Evolutionary conservation across 83 land plant genomes (phyloP).

Genomic region (Thuja plicata): DNA sequence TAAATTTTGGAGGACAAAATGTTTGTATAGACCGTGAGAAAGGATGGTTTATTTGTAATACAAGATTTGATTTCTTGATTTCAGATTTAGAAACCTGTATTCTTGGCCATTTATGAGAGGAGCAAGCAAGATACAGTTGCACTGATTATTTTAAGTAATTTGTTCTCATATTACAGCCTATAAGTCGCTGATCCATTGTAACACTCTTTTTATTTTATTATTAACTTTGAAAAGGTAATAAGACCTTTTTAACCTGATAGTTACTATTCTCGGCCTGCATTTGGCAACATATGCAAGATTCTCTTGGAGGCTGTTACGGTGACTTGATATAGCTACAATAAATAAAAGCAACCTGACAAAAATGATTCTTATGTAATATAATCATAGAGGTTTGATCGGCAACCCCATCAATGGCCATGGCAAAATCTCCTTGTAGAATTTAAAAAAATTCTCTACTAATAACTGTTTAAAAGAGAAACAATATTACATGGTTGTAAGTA

Average conservation of each 20-base stretch:
- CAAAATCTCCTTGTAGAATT: neutral
- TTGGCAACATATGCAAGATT: too few relatives aligned
- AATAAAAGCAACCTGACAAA: neutral
- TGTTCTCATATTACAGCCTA: neutral
- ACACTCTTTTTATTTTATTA: too few relatives aligned
- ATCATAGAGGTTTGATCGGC: neutral
- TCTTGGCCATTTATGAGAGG: neutral
- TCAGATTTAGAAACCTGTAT: neutral
- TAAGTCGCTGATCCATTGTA: neutral
- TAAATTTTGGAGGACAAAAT: neutral
- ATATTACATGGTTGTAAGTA: too few relatives aligned
- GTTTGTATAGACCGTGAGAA: slow-evolving; percentile 11
- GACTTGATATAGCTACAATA: neutral
- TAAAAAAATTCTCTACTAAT: too few relatives aligned
- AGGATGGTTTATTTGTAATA: slow-evolving; percentile 4
- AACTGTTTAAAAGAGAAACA: too few relatives aligned
- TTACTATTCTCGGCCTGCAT: neutral
- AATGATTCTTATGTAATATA: neutral
- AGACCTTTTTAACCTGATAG: neutral
- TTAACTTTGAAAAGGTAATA: neutral
- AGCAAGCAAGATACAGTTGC: too few relatives aligned
- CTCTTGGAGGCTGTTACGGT: too few relatives aligned
- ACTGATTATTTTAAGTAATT: too few relatives aligned
- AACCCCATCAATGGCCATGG: neutral
- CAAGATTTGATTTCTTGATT: slow-evolving; percentile 10